Evolutionary conservation across 768 basidiomycete species (phyloP), one percentile per base, ranked within the genome.

Genomic region (Cystobasidium tubakii): DNA sequence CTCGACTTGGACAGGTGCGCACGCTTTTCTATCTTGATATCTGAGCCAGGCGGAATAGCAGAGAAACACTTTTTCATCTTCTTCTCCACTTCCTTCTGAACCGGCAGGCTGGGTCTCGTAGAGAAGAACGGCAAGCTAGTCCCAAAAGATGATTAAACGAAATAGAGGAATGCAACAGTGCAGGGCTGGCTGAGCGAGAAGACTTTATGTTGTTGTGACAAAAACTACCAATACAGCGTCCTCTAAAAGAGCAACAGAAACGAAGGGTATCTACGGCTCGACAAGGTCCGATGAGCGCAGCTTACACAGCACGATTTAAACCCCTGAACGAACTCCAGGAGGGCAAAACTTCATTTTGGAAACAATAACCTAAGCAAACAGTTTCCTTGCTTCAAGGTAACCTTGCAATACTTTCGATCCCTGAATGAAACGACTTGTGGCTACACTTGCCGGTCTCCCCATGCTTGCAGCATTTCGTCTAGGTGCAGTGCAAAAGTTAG

Each of bases 71-170:
- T 12, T 7, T 31, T 23, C 65, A 66, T n/a, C n/a, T n/a, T n/a
- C n/a, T n/a, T n/a, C n/a, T n/a, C n/a, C n/a, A n/a, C n/a, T n/a
- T n/a, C n/a, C n/a, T 3, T 43, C 62, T n/a, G 27, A n/a, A 31
- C 9, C 36, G 27, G 9, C 21, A 71, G 69, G 17, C 54, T 71
- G n/a, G 69, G 69, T 1, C 69, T 71, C 34, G 69, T 71, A 6
- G 69, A 71, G 54, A 71, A 60, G 69, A 71, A 71, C 36, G 69
- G 69, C n/a, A 33, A 71, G 54, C 69, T 71, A 3, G 69, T 71
- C 50, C 69, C 69, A 21, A 55, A 60, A 53, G 69, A 71, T 67
- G 44, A 67, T 42, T 19, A 12, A 60, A 29, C 21, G 21, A 21
- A 6, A 29, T 15, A 27, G 57, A 6, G 23, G 21, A 60, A 31